A percentile compares a stretch with the other conserved stretches of the same genome.
These are phyloP conservation scores for Puccinia coronata DNA, from an alignment of 1,284 basidiomycete genomes.

Conservation along the genomic window DNA sequence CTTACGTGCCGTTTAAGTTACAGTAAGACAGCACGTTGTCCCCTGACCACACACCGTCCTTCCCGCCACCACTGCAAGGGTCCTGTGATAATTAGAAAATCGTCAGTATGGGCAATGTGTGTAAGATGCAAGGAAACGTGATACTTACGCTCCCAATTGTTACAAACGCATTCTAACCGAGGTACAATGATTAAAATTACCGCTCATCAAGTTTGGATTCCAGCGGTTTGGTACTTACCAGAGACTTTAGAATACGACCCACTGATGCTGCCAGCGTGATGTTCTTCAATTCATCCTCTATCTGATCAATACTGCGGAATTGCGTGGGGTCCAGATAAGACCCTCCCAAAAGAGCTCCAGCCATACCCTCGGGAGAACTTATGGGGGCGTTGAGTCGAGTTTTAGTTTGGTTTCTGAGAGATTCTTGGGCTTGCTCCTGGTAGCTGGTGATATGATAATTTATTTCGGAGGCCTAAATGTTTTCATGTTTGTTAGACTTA, in stretches of 20 bases:
- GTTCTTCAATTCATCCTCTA: constrained; percentile 24
- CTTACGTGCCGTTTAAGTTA: constrained; percentile 45
- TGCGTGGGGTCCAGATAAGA: background rate
- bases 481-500: background rate
- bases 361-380: constrained; percentile 22
- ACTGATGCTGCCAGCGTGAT: constrained; percentile 23
- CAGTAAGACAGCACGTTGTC: constrained; percentile 41
- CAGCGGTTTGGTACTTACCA: constrained; percentile 8
- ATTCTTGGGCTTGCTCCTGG: constrained; percentile 23
- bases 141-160: constrained; percentile 47
- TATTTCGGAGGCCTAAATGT: constrained; percentile 16
- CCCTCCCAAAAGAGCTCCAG: constrained; percentile 19
- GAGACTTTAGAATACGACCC: constrained; percentile 26
- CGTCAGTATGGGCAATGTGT: background rate
- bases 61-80: constrained; percentile 27
- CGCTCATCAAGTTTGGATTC: background rate
- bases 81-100: background rate
- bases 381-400: constrained; percentile 21
- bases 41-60: constrained; percentile 35
- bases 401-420: constrained; percentile 20
- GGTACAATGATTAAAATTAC: background rate
- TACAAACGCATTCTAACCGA: constrained; percentile 38
- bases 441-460: constrained; percentile 23
- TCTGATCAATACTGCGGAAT: constrained; percentile 25
- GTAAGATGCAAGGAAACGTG: background rate